These are phyloP conservation scores for Daldinia loculata DNA, from an alignment of 495 filamentous ascomycete species.

Conservation along the genomic window DNA sequence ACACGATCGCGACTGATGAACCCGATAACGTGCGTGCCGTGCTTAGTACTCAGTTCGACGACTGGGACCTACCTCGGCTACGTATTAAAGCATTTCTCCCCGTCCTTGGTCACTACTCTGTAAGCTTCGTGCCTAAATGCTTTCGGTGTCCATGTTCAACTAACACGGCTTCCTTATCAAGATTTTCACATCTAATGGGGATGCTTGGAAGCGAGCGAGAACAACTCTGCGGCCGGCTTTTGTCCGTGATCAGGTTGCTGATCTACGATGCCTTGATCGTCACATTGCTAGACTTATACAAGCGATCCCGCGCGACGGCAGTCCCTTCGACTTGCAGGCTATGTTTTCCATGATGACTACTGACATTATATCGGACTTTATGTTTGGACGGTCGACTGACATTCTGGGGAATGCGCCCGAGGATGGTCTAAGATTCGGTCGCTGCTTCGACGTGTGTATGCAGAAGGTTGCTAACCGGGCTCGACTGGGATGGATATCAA, in stretches of 20 bases:
- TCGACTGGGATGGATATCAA: slow-evolving; percentile 63
- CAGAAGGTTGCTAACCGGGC: slow-evolving; percentile 52
- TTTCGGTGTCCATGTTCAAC: neutral
- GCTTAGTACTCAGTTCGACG: slow-evolving; percentile 67
- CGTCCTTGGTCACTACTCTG: slow-evolving; percentile 49
- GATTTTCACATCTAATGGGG: slow-evolving; percentile 78
- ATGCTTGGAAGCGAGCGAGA: slow-evolving; percentile 65
- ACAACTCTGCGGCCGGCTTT: slow-evolving; percentile 59
- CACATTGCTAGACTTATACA: slow-evolving; percentile 65
- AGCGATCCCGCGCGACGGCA: slow-evolving; percentile 49
- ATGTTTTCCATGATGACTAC: slow-evolving; percentile 70
- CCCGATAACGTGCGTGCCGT: slow-evolving; percentile 79
- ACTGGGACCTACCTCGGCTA: slow-evolving; percentile 53
- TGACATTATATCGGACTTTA: slow-evolving; percentile 73
- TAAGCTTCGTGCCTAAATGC: neutral
- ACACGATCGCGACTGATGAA: slow-evolving; percentile 66
- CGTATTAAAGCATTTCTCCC: slow-evolving; percentile 46
- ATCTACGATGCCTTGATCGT: slow-evolving; percentile 62
- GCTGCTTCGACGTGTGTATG: slow-evolving; percentile 52
- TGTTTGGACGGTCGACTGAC: slow-evolving; percentile 59
- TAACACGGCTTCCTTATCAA: neutral
- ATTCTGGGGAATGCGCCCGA: slow-evolving; percentile 43
- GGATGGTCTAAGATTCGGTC: slow-evolving; percentile 48
- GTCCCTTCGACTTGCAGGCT: slow-evolving; percentile 66
- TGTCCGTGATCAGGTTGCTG: slow-evolving; percentile 59